phyloP scores from a whole-genome alignment of 441 rosid species.

The Syzygium malaccense region DNA sequence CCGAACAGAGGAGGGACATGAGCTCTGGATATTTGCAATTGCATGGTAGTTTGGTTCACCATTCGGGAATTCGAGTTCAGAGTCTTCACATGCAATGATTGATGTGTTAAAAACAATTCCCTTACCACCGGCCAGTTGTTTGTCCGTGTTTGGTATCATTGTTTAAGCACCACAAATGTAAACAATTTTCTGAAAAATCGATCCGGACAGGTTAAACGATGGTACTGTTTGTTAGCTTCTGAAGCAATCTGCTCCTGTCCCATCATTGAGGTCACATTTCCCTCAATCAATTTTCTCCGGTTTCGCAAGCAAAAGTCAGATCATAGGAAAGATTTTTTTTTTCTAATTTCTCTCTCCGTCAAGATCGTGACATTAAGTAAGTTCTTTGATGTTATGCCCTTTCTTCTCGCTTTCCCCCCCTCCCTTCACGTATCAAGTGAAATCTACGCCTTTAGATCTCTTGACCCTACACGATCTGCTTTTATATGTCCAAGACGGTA shows the following conservation, averaged over 20 bases:
- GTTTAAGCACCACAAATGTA: neutral
- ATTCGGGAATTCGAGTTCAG: neutral
- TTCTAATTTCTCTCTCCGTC: neutral
- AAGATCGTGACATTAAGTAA: too few relatives aligned
- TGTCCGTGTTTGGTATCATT: neutral
- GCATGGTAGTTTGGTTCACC: conserved; percentile 1
- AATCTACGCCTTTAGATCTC: neutral
- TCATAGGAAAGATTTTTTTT: neutral
- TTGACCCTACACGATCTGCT: neutral
- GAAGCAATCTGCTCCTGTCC: neutral
- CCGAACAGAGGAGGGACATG: conserved; percentile 1
- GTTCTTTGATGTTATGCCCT: too few relatives aligned
- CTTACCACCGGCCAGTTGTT: neutral
- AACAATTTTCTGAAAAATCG: neutral
- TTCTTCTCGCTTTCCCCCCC: neutral
- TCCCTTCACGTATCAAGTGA: neutral
- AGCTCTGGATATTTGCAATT: neutral
- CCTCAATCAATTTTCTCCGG: neutral
- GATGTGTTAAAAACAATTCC: neutral
- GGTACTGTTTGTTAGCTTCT: neutral
- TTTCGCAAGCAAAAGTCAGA: neutral
- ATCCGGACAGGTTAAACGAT: neutral
- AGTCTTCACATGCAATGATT: neutral
- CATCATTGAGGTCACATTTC: neutral
- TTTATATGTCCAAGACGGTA: neutral